These are phyloP conservation scores for Chrysopogon serrulatus DNA, from an alignment of 176 grass and related monocot genomes.

Conservation along the genomic window DNA sequence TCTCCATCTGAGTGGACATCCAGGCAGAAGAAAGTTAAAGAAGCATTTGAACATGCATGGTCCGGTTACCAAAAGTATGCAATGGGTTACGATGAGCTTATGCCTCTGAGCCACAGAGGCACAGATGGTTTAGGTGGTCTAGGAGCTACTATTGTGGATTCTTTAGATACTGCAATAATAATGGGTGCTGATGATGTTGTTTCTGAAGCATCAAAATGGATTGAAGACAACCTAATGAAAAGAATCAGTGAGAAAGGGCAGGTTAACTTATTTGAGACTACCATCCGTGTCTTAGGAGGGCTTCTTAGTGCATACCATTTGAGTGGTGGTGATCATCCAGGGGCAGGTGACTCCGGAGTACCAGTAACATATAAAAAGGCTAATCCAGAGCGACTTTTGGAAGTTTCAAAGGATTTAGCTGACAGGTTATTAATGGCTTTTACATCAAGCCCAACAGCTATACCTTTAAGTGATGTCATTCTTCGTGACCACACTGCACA, in stretches of 20 bases:
- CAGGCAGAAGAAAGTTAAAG: constrained; percentile 90
- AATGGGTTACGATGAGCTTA: constrained; percentile 94
- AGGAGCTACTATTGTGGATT: constrained; percentile 86
- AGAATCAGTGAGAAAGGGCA: constrained; percentile 85
- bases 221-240: constrained; percentile 75
- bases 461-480: constrained; percentile 96
- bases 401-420: constrained; percentile 80
- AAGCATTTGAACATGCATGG: constrained; percentile 93
- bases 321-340: constrained; percentile 44
- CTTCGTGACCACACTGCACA: constrained; percentile 73
- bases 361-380: constrained; percentile 40
- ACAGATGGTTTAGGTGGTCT: constrained; percentile 88
- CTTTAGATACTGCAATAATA: constrained; percentile 94
- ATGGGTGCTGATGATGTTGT: constrained; percentile 81
- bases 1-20: constrained; percentile 43
- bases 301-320: constrained; percentile 99
- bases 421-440: constrained; percentile 82
- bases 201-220: constrained; percentile 85
- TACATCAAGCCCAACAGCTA: constrained; percentile 81
- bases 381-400: constrained; percentile 62
- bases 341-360: constrained; percentile 45
- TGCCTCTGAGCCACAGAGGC: constrained; percentile 83
- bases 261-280: constrained; percentile 98
- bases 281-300: constrained; percentile 95
- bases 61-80: constrained; percentile 81